phyloP scores from a whole-genome alignment of 306 rosid species.

The Acmispon strigosus region DNA sequence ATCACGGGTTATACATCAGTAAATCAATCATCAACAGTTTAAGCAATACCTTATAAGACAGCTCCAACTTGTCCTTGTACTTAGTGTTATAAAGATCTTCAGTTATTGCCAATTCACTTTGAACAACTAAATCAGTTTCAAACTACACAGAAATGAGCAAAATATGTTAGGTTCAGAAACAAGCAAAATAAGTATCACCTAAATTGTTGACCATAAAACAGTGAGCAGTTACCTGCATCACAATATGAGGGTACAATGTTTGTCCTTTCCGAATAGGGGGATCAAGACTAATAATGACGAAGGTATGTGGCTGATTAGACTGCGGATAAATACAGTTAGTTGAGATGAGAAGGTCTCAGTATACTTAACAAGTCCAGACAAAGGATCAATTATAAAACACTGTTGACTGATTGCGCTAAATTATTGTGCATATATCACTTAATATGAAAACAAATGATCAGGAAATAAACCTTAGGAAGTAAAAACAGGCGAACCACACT shows the following conservation, averaged over 20 bases:
- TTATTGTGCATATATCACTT: not conserved
- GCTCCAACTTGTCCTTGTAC: constrained; percentile 94
- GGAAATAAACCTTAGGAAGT: constrained; percentile 83
- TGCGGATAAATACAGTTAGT: constrained; percentile 34
- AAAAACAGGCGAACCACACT: constrained; percentile 93
- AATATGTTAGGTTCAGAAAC: not conserved
- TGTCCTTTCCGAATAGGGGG: constrained; percentile 99
- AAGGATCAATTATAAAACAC: constrained; percentile 5
- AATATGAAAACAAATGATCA: constrained; percentile 11
- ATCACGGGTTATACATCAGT: not conserved
- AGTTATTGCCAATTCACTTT: constrained; percentile 57
- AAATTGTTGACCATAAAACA: constrained; percentile 20
- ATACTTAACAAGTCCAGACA: not conserved
- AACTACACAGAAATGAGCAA: constrained; percentile 41
- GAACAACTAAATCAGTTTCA: constrained; percentile 79
- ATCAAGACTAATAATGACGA: constrained; percentile 85
- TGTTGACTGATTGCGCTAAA: not conserved
- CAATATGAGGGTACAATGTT: constrained; percentile 96
- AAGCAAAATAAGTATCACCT: not conserved
- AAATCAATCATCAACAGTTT: not conserved
- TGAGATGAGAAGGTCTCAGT: constrained; percentile 12
- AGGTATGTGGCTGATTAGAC: constrained; percentile 98
- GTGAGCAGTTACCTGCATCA: constrained; percentile 71
- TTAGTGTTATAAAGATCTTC: constrained; percentile 73
- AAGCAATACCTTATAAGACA: constrained; percentile 73